These are phyloP conservation scores for Coccinonectria pachysandricola DNA, from an alignment of 2,329 filamentous ascomycete species.

Conservation along the genomic window DNA sequence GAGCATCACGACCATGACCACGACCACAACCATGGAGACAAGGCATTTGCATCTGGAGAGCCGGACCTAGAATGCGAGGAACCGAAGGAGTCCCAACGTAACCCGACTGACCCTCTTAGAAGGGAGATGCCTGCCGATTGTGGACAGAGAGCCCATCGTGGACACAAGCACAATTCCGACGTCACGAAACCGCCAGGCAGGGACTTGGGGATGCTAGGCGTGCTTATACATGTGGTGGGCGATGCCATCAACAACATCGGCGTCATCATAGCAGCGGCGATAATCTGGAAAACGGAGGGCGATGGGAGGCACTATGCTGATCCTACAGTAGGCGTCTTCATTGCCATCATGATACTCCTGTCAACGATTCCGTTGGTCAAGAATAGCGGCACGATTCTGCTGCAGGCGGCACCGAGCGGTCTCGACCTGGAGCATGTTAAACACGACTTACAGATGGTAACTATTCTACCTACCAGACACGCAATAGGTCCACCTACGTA, in stretches of 20 bases:
- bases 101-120: no score
- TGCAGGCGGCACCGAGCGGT: slow-evolving; percentile 54
- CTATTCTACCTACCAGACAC: no score
- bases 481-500: no score
- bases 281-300: slow-evolving; percentile 56
- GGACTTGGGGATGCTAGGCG: slow-evolving; percentile 63
- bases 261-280: slow-evolving; percentile 57
- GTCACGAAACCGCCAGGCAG: slow-evolving; percentile 25
- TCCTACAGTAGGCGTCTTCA: slow-evolving; percentile 57
- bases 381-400: slow-evolving; percentile 52
- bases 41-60: no score
- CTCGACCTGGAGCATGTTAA: slow-evolving; percentile 53
- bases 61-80: no score
- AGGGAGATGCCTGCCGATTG: no score
- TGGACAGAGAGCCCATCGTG: no score
- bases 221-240: slow-evolving; percentile 59
- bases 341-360: slow-evolving; percentile 61
- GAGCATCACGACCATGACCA: slow-evolving; percentile 31
- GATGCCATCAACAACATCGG: slow-evolving; percentile 70
- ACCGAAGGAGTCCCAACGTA: no score
- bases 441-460: slow-evolving; percentile 56
- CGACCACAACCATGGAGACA: slow-evolving; percentile 24
- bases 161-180: slow-evolving; percentile 37
- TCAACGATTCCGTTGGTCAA: slow-evolving; percentile 54
- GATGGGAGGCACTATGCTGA: slow-evolving; percentile 59